Conservation (phyloP, 1,284 basidiomycete species). For the Rhodotorula sp. region DNA sequence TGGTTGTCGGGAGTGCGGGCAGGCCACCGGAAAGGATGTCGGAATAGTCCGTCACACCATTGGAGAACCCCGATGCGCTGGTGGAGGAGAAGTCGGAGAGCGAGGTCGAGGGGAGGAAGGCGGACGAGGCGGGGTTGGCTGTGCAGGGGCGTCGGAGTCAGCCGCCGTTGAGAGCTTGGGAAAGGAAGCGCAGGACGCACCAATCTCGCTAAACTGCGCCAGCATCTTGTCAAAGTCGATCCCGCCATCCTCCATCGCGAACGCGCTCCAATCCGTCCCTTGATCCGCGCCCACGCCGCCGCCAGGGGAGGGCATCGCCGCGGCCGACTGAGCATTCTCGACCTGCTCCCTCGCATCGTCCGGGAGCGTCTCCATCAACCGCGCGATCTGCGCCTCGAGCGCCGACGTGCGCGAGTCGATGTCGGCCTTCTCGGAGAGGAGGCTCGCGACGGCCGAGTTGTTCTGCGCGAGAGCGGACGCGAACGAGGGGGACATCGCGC, state of each 20-base stretch:
- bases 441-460: constrained; percentile 14
- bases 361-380: constrained; percentile 32
- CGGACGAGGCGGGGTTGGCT: neutral
- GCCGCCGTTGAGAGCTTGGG: neutral
- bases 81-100: neutral
- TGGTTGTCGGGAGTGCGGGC: neutral
- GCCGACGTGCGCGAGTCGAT: constrained; percentile 38
- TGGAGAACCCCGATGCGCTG: neutral
- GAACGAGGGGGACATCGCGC: neutral
- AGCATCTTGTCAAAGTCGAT: constrained; percentile 39
- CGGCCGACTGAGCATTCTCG: constrained; percentile 3
- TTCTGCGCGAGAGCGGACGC: constrained; percentile 12
- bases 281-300: neutral
- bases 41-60: constrained; percentile 22
- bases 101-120: neutral
- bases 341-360: constrained; percentile 35
- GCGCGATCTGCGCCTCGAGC: constrained; percentile 38
- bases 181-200: constrained; percentile 7
- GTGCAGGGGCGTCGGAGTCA: too few relatives aligned
- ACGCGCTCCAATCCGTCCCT: constrained; percentile 16
- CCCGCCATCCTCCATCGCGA: constrained; percentile 18
- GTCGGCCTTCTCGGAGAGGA: constrained; percentile 31
- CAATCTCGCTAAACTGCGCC: constrained; percentile 28
- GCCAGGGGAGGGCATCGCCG: neutral
- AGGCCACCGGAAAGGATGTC: constrained; percentile 19